Percentiles rank a stretch among this genome's conserved stretches.
These are phyloP conservation scores for Loxodes magnus DNA, from an alignment of 73 alveolate species.

Conservation along the genomic window DNA sequence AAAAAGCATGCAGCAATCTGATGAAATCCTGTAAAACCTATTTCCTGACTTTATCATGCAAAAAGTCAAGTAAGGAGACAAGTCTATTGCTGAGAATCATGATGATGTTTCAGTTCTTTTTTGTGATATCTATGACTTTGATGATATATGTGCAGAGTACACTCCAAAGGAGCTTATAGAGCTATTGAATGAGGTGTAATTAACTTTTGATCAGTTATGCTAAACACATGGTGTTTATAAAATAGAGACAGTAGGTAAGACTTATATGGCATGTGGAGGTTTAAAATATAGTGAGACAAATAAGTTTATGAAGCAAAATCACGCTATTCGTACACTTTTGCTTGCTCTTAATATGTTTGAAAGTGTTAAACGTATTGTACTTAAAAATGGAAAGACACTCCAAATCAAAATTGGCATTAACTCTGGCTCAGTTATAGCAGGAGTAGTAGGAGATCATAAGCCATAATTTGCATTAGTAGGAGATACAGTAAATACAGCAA, in stretches of 20 bases:
- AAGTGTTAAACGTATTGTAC: not conserved
- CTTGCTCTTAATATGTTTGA: constrained; percentile 4
- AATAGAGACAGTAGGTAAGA: constrained; percentile 79
- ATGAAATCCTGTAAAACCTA: constrained; percentile 31
- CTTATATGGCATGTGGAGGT: constrained; percentile 88
- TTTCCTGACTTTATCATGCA: constrained; percentile 54
- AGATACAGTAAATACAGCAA: constrained; percentile 97
- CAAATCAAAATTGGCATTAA: constrained; percentile 86
- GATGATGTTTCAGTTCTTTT: constrained; percentile 45
- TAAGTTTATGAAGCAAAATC: not conserved
- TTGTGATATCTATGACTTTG: constrained; percentile 47
- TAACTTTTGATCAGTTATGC: constrained; percentile 44
- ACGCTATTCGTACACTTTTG: not conserved
- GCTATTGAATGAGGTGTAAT: constrained; percentile 29
- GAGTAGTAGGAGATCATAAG: constrained; percentile 96
- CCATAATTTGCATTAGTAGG: constrained; percentile 98
- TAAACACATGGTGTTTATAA: constrained; percentile 31
- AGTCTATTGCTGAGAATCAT: constrained; percentile 47
- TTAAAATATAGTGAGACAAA: constrained; percentile 38
- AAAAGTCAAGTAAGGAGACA: constrained; percentile 32
- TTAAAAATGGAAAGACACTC: not conserved
- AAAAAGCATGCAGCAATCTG: not conserved
- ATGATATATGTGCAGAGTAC: constrained; percentile 30
- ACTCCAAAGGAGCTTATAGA: constrained; percentile 40
- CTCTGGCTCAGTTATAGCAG: constrained; percentile 95